Evolutionary conservation across 768 basidiomycete genomes (phyloP).

Genomic region (Kwoniella pini): DNA sequence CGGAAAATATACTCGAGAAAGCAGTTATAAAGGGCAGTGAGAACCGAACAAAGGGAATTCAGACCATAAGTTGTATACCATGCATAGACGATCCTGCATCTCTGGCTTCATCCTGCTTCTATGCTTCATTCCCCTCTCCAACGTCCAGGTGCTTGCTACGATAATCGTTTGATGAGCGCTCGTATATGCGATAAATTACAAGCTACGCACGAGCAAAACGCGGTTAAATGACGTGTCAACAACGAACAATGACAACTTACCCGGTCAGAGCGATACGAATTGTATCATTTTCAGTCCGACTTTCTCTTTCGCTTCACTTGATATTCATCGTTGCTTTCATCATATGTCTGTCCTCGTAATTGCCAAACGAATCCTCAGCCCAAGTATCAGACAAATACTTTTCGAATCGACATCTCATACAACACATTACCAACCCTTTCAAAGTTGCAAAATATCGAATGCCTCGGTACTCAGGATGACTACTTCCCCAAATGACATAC

Average conservation of each 20-base stretch:
- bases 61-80: conserved; percentile 8
- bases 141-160: neutral
- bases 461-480: neutral
- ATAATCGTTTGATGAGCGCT: too few relatives aligned
- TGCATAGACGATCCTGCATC: conserved; percentile 10
- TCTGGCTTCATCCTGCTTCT: neutral
- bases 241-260: neutral
- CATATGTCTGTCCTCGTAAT: neutral
- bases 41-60: neutral
- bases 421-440: too few relatives aligned
- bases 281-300: neutral
- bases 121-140: neutral
- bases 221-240: conserved; percentile 7
- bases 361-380: neutral
- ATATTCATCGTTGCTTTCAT: too few relatives aligned
- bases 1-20: too few relatives aligned
- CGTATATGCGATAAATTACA: too few relatives aligned
- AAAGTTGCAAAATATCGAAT: too few relatives aligned
- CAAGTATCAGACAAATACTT: too few relatives aligned
- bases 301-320: too few relatives aligned
- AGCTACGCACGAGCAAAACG: too few relatives aligned
- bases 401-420: neutral
- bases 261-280: neutral
- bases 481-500: conserved; percentile 26
- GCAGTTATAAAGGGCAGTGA: too few relatives aligned